phyloP scores from a whole-genome alignment of 768 basidiomycete genomes.

The Pleurotus djamor region DNA sequence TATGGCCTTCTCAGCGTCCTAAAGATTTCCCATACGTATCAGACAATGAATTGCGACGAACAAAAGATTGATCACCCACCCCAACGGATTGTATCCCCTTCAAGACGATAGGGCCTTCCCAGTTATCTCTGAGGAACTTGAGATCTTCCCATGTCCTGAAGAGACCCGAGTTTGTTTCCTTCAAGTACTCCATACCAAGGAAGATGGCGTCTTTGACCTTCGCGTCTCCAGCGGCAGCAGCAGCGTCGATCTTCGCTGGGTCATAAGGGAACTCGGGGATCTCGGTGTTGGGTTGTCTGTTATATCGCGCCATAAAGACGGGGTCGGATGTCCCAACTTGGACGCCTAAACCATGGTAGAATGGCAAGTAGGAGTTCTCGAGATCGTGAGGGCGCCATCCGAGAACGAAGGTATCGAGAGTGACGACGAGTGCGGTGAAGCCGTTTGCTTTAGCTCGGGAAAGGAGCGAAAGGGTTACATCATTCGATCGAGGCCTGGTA shows the following conservation, averaged over 20 bases:
- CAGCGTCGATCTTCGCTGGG: conserved; percentile 39
- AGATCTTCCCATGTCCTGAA: conserved; percentile 74
- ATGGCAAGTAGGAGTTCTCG: conserved; percentile 61
- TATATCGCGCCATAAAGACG: conserved; percentile 65
- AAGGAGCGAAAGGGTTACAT: conserved; percentile 63
- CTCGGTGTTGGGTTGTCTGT: conserved; percentile 39
- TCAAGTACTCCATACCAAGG: conserved; percentile 63
- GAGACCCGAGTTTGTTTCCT: conserved; percentile 58
- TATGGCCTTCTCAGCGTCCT: conserved; percentile 71
- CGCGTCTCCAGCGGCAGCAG: conserved; percentile 44
- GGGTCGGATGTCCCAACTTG: conserved; percentile 76
- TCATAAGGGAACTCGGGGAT: conserved; percentile 60
- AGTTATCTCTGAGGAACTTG: conserved; percentile 63
- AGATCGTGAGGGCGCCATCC: conserved; percentile 83
- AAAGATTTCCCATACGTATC: neutral
- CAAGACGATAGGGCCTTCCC: conserved; percentile 75
- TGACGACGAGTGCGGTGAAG: conserved; percentile 73
- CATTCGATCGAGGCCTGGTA: conserved; percentile 58
- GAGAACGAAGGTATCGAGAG: conserved; percentile 69
- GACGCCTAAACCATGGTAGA: conserved; percentile 59
- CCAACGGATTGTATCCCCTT: conserved; percentile 75
- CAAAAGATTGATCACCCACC: conserved; percentile 13
- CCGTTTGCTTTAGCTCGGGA: conserved; percentile 63
- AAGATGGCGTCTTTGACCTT: conserved; percentile 32
- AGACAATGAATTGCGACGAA: neutral